These are phyloP conservation scores for Septoria petroselini DNA, from an alignment of 2,329 filamentous ascomycete genomes.

Conservation along the genomic window DNA sequence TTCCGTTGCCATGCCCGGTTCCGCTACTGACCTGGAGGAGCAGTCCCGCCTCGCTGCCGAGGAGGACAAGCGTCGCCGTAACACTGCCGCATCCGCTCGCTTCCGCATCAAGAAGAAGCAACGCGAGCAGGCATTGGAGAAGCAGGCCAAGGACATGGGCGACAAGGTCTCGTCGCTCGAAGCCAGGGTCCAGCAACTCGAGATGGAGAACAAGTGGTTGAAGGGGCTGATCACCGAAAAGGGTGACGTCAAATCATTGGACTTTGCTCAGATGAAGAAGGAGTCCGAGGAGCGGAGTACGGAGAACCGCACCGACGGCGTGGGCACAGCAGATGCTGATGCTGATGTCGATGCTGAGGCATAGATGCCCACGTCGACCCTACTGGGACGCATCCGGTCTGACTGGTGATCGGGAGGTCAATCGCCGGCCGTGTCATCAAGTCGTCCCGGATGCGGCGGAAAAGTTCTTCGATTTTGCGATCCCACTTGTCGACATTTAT, in stretches of 20 bases:
- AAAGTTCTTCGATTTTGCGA: background rate
- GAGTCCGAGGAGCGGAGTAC: constrained; percentile 32
- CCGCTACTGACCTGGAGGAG: constrained; percentile 44
- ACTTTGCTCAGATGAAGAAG: constrained; percentile 24
- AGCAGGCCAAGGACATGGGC: constrained; percentile 51
- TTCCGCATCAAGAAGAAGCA: constrained; percentile 58
- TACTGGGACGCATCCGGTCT: background rate
- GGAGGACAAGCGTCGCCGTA: constrained; percentile 54
- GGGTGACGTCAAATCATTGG: constrained; percentile 37
- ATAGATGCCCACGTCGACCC: background rate
- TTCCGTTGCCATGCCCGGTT: constrained; percentile 37
- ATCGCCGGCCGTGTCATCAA: background rate
- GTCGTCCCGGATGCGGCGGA: background rate
- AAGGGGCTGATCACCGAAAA: constrained; percentile 53
- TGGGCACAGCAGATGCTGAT: constrained; percentile 27
- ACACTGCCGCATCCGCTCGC: constrained; percentile 52
- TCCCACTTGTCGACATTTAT: too few relatives aligned
- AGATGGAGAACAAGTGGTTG: constrained; percentile 54
- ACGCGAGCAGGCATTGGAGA: constrained; percentile 52
- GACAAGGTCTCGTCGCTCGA: constrained; percentile 48
- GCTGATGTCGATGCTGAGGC: background rate
- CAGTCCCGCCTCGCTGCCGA: constrained; percentile 48
- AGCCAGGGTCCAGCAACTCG: constrained; percentile 48
- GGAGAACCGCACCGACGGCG: constrained; percentile 34
- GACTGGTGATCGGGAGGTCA: background rate